Base-by-base conservation (phyloP, 768 basidiomycete genomes). In the Leccinum ochraceum region DNA sequence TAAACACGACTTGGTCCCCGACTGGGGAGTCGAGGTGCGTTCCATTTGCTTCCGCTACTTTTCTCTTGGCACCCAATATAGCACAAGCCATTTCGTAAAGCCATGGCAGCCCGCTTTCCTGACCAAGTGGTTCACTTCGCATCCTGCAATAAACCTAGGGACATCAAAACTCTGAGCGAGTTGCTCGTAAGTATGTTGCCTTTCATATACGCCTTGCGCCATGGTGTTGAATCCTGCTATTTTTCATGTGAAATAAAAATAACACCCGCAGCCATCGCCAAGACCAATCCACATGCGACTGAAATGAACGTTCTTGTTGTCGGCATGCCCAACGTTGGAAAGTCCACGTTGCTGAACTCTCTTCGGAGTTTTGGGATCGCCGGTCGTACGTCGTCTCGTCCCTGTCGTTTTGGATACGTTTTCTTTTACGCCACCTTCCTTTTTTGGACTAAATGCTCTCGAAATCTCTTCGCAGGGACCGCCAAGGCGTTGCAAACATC, bases 271-370 rank as follows among this genome's bases (percentile, higher is more conserved):
- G 90, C 84, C 67, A 81, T 92, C 66, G 89, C 90, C 34, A 85
- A 84, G 67, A 78, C 80, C 46, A 82, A 87, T 70, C 85, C 85
- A 54, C 83, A 91, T 63, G 81, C 85, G 52, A 84, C 86, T 66
- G 90, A 90, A 71, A 77, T 93, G 65, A 94, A 95, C 67, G 89
- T 98, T 7, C 82, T 98, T 3, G 94, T 98, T 24, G 88, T 97
- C 60, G 97, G 97, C 24, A 98, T 99, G 96, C 97, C 97, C 17
- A 98, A 98, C 73, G 94, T 98, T 52, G 96, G 96, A 46, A 98
- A 99, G 77, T 98, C 95, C 14, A 95, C 93, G 3, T 76, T 98
- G 54, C 79, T 99, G 13, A 99, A 99, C 70, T 86, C 94, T 1
- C 81, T 99, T 28, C 85, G 96, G 48, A 87, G 85, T 68, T 87